Evolutionary conservation across 2,329 filamentous ascomycete genomes (phyloP).

Genomic region (Ascochyta lentis): DNA sequence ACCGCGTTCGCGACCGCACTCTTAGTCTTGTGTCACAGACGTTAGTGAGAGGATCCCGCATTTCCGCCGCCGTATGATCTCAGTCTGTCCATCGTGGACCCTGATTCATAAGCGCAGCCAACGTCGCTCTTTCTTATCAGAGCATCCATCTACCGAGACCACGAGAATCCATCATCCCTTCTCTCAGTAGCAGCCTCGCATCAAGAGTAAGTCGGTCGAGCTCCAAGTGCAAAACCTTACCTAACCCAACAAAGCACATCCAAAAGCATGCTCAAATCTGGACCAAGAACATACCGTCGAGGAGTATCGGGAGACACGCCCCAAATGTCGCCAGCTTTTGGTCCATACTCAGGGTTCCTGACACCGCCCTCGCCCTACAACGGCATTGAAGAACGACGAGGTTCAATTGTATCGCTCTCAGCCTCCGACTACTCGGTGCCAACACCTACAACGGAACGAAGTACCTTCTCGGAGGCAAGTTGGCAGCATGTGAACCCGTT

Average conservation of each 20-base stretch:
- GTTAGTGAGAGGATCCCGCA: conserved; percentile 33
- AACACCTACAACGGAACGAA: conserved; percentile 36
- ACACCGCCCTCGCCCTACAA: conserved; percentile 36
- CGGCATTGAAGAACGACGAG: conserved; percentile 35
- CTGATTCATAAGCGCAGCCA: conserved; percentile 42
- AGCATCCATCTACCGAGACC: conserved; percentile 13
- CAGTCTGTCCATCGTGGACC: conserved; percentile 23
- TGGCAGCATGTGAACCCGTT: conserved; percentile 26
- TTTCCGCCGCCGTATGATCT: conserved; percentile 30
- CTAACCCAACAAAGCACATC: neutral
- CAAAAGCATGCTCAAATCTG: conserved; percentile 21
- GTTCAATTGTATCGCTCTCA: conserved; percentile 38
- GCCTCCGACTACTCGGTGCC: conserved; percentile 36
- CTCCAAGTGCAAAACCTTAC: neutral
- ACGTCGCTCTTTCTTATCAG: conserved; percentile 28
- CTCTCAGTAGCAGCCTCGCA: neutral
- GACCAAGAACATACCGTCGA: conserved; percentile 15
- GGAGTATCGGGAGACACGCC: conserved; percentile 28
- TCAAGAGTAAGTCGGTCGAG: neutral
- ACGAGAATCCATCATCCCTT: conserved; percentile 7
- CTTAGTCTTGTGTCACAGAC: conserved; percentile 40
- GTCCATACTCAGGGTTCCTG: conserved; percentile 31
- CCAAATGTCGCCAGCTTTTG: conserved; percentile 27
- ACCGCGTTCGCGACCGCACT: conserved; percentile 44
- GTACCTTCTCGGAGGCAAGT: conserved; percentile 30